Evolutionary conservation across 352 stramenopile genomes (phyloP).

Genomic region (Elongisporangium prolatum): DNA sequence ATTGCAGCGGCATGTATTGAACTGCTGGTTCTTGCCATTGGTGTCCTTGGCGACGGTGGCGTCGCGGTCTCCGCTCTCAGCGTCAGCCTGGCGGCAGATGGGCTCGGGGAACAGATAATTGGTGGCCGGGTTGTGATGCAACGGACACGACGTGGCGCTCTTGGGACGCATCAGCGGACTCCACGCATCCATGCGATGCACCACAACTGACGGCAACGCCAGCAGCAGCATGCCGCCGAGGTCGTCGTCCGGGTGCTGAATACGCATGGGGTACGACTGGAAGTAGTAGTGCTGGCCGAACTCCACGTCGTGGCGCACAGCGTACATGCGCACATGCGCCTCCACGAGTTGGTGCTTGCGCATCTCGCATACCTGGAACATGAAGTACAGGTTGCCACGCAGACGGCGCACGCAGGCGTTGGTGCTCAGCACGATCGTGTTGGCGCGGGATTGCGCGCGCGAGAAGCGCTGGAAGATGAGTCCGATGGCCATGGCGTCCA

Average conservation of each 20-base stretch:
- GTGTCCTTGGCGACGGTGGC: slow-evolving; percentile 21
- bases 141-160: slow-evolving; percentile 27
- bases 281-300: slow-evolving; percentile 79
- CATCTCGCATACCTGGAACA: slow-evolving; percentile 89
- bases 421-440: slow-evolving; percentile 93
- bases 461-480: slow-evolving; percentile 94
- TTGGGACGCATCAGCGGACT: slow-evolving; percentile 87
- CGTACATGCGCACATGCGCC: slow-evolving; percentile 93
- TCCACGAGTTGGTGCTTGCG: slow-evolving; percentile 95
- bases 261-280: slow-evolving; percentile 92
- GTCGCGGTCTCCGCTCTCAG: slow-evolving; percentile 63
- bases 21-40: slow-evolving; percentile 15
- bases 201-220: slow-evolving; percentile 87
- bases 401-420: slow-evolving; percentile 89
- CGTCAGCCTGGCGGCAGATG: slow-evolving; percentile 48
- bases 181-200: slow-evolving; percentile 91
- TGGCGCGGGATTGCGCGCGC: slow-evolving; percentile 84
- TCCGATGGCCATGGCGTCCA: slow-evolving; percentile 93
- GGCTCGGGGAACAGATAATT: slow-evolving; percentile 70
- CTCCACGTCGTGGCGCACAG: slow-evolving; percentile 74
- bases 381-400: slow-evolving; percentile 90
- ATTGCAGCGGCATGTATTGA: slow-evolving; percentile 42
- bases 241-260: slow-evolving; percentile 93
- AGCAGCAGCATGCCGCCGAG: slow-evolving; percentile 87
- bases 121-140: slow-evolving; percentile 62